Base-by-base conservation (phyloP, 768 basidiomycete genomes). In the Asterophora parasitica region DNA sequence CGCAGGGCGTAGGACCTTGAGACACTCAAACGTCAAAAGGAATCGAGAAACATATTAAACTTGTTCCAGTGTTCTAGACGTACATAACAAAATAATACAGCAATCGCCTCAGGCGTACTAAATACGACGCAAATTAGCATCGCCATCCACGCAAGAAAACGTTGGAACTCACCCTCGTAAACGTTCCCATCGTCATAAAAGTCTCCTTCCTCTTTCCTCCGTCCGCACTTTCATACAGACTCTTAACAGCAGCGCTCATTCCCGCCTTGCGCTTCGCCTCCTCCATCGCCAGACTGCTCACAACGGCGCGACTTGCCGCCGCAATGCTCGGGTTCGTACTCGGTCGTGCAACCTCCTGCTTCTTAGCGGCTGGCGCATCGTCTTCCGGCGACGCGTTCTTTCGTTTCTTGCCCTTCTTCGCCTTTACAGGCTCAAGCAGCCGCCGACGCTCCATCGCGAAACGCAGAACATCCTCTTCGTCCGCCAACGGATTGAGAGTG, bases 151-250 rank as follows among this genome's bases (percentile, higher is more conserved):
- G 42, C 32, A 27, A 42, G 10, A 47, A 23, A 6, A 3, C 23
- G 23, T 23, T 23, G 1, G n/a, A 30, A 49, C 4, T 65, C 61
- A 92, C 92, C 68, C 92, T 79, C 7, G 88, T 94, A 56, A 94
- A 96, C 10, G 92, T 95, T 13, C 84, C 82, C 78, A 85, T 88
- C 1, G 92, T 94, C 78, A 91, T 91, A 57, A 92, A 94, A 5
- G 89, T 92, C 68, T 88, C 87, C 61, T 92, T 90, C 61, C 71
- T 74, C 53, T 71, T 70, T 42, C 75, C 67, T 12, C 52, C 33
- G 40, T 72, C 75, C 16, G 79, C 76, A 48, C 81, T 79, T 34
- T 67, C 75, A 61, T 94, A 96, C 55, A 96, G 61, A 30, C 83
- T 85, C 69, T 85, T 88, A 30, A 96, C 82, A 12, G 90, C 90